Percentiles rank a stretch among this genome's conserved stretches.
These are phyloP conservation scores for Simmondsia chinensis DNA, from an alignment of 148 eudicot genomes.

Conservation along the genomic window DNA sequence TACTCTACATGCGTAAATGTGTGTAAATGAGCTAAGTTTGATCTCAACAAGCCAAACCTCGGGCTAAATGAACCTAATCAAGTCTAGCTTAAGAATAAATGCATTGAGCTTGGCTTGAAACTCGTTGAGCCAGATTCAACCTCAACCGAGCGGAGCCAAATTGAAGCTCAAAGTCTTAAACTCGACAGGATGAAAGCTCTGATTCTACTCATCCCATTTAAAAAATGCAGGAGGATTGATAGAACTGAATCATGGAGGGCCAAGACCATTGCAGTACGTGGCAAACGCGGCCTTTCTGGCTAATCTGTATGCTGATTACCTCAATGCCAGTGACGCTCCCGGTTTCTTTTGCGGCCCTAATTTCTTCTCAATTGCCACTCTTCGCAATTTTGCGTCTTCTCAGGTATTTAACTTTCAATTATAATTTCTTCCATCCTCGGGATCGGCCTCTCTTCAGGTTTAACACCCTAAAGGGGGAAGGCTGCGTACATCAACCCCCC, in stretches of 20 bases:
- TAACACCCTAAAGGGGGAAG: no score
- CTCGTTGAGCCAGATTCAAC: neutral
- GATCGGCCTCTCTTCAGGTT: neutral
- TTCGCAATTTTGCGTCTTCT: conserved; percentile 48
- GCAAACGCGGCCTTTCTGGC: conserved; percentile 67
- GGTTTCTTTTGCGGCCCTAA: conserved; percentile 50
- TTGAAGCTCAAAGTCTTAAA: neutral
- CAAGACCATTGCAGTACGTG: conserved; percentile 38
- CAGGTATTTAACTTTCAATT: conserved; percentile 28
- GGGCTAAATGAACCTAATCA: no score
- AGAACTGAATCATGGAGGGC: conserved; percentile 30
- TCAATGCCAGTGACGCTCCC: conserved; percentile 38
- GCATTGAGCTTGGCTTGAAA: neutral
- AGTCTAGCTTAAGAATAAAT: no score
- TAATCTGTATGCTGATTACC: conserved; percentile 47
- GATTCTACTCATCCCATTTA: neutral
- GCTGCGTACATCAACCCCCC: no score
- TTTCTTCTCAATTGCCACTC: conserved; percentile 16
- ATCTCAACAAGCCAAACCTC: no score
- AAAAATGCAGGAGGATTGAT: conserved; percentile 72
- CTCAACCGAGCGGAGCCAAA: neutral
- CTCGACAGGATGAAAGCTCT: neutral
- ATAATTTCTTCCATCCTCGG: neutral
- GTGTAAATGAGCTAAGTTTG: no score
- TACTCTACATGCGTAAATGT: no score